Base-by-base conservation (phyloP, 192 early-diverging fungal genomes). In the Coemansia sp. region DNA sequence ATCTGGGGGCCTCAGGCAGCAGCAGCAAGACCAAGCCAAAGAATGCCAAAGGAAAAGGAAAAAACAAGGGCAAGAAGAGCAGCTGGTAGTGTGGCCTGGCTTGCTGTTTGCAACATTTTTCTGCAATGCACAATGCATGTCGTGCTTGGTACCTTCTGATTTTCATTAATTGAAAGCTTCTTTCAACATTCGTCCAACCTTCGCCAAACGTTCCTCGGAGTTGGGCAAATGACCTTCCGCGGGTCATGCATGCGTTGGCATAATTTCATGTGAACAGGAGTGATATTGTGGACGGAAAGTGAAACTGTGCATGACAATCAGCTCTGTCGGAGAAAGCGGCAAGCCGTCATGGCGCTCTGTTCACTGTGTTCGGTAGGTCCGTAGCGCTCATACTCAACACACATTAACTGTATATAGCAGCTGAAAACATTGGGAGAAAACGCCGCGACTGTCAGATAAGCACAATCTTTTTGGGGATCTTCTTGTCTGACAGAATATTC, bases 51-150 rank as follows among this genome's bases (percentile, higher is more conserved):
- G 49, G 66, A 27, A 72, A 66, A 53, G 52, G 53, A 47, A 74
- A 74, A 38, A 43, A 58, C 61, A 80, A 75, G 69, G 48, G 58
- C 37, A 70, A 58, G 54, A 45, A 59, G 60, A 24, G 37, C 62
- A 55, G 62, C 52, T 55, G 62, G 53, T 58, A 58, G 25, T 58
- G 56, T 27, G 37, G 53, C 24, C 53, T n/a, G 3, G 27, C 24
- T 52, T 52, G 29, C 23, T 11, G 39, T n/a, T 15, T 45, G 41
- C 41, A 49, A 49, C 5, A 17, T 49, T 21, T 49, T 47, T 47
- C 43, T 10, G 50, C 50, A 35, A 35, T 35, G 32, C 32, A 35
- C 32, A 35, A 35, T 51, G 50, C 21, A 51, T 51, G 19, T 19
- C 3, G 50, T 19, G 43, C 43, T 47, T 47, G 29, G 54, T n/a